A percentile compares a stretch with the other conserved stretches of the same genome.
Evolutionary conservation across 257 asterid species (phyloP).

Genomic region (Handroanthus guayacan): DNA sequence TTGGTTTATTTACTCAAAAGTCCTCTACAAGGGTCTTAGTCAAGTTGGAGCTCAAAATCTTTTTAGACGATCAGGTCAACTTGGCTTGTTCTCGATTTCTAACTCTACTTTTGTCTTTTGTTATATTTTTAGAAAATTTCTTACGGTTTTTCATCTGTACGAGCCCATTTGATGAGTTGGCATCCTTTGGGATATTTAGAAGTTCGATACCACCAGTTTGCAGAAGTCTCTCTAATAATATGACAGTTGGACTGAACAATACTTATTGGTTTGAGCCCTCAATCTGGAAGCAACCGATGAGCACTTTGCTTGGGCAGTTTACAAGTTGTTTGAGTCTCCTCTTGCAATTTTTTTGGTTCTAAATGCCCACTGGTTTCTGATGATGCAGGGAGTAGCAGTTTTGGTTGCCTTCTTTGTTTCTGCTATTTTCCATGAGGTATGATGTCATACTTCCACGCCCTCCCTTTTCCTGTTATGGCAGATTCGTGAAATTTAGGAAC

Average conservation of each 20-base stretch:
- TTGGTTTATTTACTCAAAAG: not conserved
- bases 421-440: conserved; percentile 97
- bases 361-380: conserved; percentile 36
- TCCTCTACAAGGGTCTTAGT: not conserved
- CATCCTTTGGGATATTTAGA: conserved; percentile 9
- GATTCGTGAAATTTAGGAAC: conserved; percentile 31
- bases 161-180: not conserved
- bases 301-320: conserved; percentile 13
- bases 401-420: conserved; percentile 85
- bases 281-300: conserved; percentile 14
- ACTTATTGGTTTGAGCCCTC: conserved; percentile 10
- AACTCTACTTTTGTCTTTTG: not conserved
- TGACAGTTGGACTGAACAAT: not conserved
- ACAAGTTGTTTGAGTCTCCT: conserved; percentile 26
- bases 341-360: conserved; percentile 19
- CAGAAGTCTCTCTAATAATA: not conserved
- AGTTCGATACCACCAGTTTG: not conserved
- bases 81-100: not conserved
- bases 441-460: conserved; percentile 7
- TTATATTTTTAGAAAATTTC: not conserved
- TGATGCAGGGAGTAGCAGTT: conserved; percentile 76
- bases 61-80: not conserved
- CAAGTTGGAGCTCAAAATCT: not conserved
- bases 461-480: conserved; percentile 17
- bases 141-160: not conserved